Evolutionary conservation across 1,284 basidiomycete genomes (phyloP).

Genomic region (Ustilago hordei): DNA sequence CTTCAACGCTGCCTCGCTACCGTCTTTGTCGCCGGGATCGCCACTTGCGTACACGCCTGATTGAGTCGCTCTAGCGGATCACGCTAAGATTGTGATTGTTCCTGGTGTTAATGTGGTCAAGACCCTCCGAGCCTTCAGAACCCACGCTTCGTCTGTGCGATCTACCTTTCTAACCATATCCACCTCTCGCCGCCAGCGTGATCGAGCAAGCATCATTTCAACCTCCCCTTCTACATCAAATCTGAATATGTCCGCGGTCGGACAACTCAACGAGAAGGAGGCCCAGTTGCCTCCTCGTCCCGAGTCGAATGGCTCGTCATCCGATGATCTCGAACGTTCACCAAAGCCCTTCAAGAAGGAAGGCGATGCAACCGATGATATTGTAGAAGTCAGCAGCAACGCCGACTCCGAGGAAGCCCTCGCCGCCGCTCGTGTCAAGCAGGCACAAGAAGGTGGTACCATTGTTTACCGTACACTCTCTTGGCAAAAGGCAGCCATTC

Average conservation of each 20-base stretch:
- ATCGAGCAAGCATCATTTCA: neutral
- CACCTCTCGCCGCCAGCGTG: neutral
- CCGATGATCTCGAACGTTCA: constrained; percentile 39
- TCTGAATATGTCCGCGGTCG: constrained; percentile 32
- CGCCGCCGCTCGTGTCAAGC: constrained; percentile 22
- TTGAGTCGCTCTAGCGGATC: neutral
- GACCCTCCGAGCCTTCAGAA: neutral
- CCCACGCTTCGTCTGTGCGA: neutral
- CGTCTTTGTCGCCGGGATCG: neutral
- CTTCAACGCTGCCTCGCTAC: neutral
- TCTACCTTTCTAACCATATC: constrained; percentile 7
- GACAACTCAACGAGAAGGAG: constrained; percentile 32
- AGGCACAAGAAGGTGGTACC: constrained; percentile 52
- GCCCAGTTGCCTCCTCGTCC: constrained; percentile 6
- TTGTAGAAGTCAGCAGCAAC: constrained; percentile 32
- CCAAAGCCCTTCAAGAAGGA: constrained; percentile 24
- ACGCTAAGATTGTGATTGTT: constrained; percentile 8
- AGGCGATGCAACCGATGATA: constrained; percentile 15
- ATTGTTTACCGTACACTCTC: constrained; percentile 56
- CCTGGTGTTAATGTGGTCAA: neutral
- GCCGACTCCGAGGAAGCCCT: constrained; percentile 36
- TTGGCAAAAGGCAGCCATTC: constrained; percentile 58
- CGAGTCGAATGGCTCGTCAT: constrained; percentile 24
- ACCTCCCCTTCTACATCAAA: neutral
- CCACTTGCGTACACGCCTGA: neutral